A percentile compares a stretch with the other conserved stretches of the same genome.
Evolutionary conservation across 2,329 filamentous ascomycete species (phyloP).

Genomic region (Colletotrichum cordylinicola): DNA sequence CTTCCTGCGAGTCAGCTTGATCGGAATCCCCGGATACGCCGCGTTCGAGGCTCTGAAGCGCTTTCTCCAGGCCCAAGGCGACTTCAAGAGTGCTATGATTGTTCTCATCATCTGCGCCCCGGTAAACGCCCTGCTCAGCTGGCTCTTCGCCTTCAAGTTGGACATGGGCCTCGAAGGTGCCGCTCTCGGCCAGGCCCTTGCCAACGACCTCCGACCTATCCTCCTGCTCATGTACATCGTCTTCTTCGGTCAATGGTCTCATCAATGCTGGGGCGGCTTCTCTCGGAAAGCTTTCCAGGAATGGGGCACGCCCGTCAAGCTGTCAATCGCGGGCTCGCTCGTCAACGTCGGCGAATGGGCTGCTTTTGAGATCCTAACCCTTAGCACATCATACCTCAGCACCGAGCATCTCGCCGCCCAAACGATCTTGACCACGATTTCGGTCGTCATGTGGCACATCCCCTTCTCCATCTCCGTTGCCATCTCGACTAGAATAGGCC

Average conservation of each 20-base stretch:
- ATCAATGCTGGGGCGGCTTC: slow-evolving; percentile 50
- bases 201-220: slow-evolving; percentile 53
- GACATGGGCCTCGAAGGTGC: slow-evolving; percentile 56
- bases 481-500: slow-evolving; percentile 46
- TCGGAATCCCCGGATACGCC: slow-evolving; percentile 58
- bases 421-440: slow-evolving; percentile 44
- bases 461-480: slow-evolving; percentile 48
- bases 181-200: slow-evolving; percentile 53
- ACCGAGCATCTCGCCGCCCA: slow-evolving; percentile 48
- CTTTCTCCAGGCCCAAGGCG: slow-evolving; percentile 60
- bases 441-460: slow-evolving; percentile 46
- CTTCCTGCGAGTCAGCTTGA: slow-evolving; percentile 53
- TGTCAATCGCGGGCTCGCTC: slow-evolving; percentile 43
- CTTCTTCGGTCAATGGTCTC: slow-evolving; percentile 44
- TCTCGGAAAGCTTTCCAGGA: slow-evolving; percentile 38
- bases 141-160: slow-evolving; percentile 48
- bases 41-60: slow-evolving; percentile 60
- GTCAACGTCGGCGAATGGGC: slow-evolving; percentile 48
- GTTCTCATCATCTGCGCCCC: slow-evolving; percentile 53
- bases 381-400: slow-evolving; percentile 50
- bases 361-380: slow-evolving; percentile 48
- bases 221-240: slow-evolving; percentile 52
- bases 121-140: slow-evolving; percentile 53
- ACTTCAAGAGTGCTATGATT: slow-evolving; percentile 54
- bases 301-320: slow-evolving; percentile 44